Percentiles rank a stretch among this genome's conserved stretches.
phyloP scores from a whole-genome alignment of 176 grass and related monocot species.

The Avena insularis region DNA sequence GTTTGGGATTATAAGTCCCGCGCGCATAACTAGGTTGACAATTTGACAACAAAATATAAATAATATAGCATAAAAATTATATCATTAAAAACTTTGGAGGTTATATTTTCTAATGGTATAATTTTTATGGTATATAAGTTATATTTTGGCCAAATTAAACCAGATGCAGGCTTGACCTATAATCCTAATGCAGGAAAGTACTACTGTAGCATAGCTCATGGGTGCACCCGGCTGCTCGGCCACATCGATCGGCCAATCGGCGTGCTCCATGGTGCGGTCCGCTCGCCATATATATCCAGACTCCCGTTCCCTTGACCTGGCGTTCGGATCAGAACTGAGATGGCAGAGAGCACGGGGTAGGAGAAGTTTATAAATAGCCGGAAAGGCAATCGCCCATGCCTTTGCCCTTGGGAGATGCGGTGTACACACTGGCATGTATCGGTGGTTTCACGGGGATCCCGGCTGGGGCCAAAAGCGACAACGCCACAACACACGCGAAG shows the following conservation, averaged over 20 bases:
- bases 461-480: not conserved
- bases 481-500: not conserved
- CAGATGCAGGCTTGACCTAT: no score
- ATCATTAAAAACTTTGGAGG: no score
- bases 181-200: no score
- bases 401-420: not conserved
- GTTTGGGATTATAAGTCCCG: no score
- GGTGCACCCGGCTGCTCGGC: not conserved
- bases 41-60: no score
- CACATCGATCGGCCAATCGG: not conserved
- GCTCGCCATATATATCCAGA: not conserved
- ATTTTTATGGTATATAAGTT: no score
- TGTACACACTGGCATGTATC: not conserved
- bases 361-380: not conserved
- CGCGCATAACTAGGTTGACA: no score
- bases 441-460: conserved; percentile 40
- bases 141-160: no score
- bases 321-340: not conserved
- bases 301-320: no score
- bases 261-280: not conserved
- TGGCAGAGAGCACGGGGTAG: not conserved
- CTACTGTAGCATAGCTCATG: no score
- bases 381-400: not conserved
- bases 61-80: no score
- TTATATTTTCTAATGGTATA: no score